phyloP scores from a whole-genome alignment of 2,329 filamentous ascomycete genomes.

The Calonectria hongkongensis region DNA sequence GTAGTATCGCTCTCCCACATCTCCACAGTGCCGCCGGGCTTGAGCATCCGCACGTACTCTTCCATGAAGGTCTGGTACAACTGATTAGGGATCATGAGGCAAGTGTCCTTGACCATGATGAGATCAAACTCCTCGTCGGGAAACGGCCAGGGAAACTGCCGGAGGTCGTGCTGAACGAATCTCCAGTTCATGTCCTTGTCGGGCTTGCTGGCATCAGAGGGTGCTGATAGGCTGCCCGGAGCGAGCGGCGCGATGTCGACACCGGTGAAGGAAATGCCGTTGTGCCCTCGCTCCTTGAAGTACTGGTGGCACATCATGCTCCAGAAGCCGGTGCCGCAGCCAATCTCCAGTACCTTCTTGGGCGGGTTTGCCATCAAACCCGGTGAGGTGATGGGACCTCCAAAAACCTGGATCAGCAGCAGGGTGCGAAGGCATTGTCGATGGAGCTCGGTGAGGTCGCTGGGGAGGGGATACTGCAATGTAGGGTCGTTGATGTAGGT shows the following conservation, averaged over 20 bases:
- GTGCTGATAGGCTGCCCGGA: constrained; percentile 59
- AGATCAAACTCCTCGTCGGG: constrained; percentile 88
- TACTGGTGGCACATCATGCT: constrained; percentile 90
- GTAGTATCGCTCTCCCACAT: constrained; percentile 93
- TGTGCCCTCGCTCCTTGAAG: constrained; percentile 80
- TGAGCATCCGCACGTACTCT: constrained; percentile 85
- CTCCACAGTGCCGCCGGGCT: constrained; percentile 86
- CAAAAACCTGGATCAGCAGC: constrained; percentile 87
- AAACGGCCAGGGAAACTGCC: constrained; percentile 85
- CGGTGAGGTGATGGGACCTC: constrained; percentile 85
- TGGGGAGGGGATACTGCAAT: constrained; percentile 88
- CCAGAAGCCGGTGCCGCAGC: constrained; percentile 93
- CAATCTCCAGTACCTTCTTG: constrained; percentile 87
- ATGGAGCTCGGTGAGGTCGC: constrained; percentile 90
- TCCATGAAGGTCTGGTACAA: constrained; percentile 76
- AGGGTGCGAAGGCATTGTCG: constrained; percentile 90
- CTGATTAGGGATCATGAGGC: constrained; percentile 77
- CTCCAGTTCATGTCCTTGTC: constrained; percentile 88
- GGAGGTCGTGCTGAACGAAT: constrained; percentile 91
- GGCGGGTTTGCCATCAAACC: constrained; percentile 80
- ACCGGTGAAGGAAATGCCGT: constrained; percentile 85
- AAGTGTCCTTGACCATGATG: constrained; percentile 90
- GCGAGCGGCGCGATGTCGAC: constrained; percentile 87
- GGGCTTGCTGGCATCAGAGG: constrained; percentile 66
- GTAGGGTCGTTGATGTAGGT: constrained; percentile 86